Conservation (phyloP, 2,329 filamentous ascomycete species). For the Parascedosporium putredinis region DNA sequence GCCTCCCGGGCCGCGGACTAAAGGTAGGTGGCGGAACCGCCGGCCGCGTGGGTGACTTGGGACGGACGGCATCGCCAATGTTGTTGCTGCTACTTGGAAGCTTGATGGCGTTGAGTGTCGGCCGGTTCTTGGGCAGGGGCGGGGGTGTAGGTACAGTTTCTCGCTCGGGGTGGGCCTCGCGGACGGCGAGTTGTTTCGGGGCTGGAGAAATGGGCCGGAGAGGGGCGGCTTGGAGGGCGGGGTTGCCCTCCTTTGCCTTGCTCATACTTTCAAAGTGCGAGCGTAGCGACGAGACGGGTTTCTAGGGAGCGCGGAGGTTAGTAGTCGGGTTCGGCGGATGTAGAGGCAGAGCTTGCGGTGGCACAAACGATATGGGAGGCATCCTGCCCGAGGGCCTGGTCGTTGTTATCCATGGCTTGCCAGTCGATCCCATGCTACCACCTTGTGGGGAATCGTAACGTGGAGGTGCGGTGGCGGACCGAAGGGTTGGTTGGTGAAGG, state of each 20-base stretch:
- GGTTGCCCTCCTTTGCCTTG: constrained; percentile 30
- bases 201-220: constrained; percentile 23
- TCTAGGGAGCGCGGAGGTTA: constrained; percentile 35
- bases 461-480: too few relatives aligned
- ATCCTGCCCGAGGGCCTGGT: constrained; percentile 50
- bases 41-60: constrained; percentile 25
- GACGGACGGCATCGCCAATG: background rate
- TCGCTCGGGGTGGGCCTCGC: constrained; percentile 28
- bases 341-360: background rate
- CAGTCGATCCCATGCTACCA: constrained; percentile 10
- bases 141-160: constrained; percentile 22
- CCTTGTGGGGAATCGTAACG: background rate
- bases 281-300: constrained; percentile 70
- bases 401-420: constrained; percentile 12
- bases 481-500: too few relatives aligned
- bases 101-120: constrained; percentile 19
- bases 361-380: constrained; percentile 61
- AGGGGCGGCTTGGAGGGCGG: constrained; percentile 15
- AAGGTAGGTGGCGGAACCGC: constrained; percentile 32
- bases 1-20: constrained; percentile 28
- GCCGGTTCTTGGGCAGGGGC: constrained; percentile 21
- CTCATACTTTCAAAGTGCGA: constrained; percentile 74
- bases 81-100: background rate
- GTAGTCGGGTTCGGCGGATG: background rate
- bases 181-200: constrained; percentile 32